Base-by-base conservation (phyloP, 148 eudicot genomes). In the Agrostemma githago region DNA sequence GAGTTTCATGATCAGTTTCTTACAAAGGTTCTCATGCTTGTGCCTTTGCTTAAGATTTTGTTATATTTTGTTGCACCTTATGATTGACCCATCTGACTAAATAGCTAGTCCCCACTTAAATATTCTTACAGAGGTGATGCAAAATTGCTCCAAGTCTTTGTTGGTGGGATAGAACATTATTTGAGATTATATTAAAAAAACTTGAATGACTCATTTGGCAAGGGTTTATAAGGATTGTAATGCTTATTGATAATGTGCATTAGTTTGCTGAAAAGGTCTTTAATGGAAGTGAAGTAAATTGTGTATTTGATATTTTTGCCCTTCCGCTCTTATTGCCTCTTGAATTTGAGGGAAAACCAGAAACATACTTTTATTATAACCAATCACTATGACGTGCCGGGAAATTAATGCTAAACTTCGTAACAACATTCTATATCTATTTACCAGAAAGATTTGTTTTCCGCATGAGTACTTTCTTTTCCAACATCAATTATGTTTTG, bases 1-100 rank as follows among this genome's bases (percentile, higher is more conserved):
- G 82, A 82, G 76, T 94, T 94, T 80, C 92, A 94, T 74, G 98
- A 89, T 84, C 85, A 86, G 68, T 94, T 94, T 78, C 88, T 94
- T 78, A 94, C 98, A 71, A 94, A 94, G 98, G 98, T 90, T 68
- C 57, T 19, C 42, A 59, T 51, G 19, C 72, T 69, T 68, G 46
- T 38, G n/a, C 70, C 46, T n/a, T 51, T 14, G 20, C 11, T 19
- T 19, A 43, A 34, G 5, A 20, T 61, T 68, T 70, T 16, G 10
- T 41, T 9, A 12, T 48, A 56, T 40, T 37, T 48, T 15, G 37
- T 62, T 26, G 34, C 4, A 17, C 51, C 61, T 46, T 39, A 15
- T 40, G 59, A 10, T 15, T 74, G 44, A 48, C 70, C 20, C n/a
- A 37, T 51, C 26, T 66, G 37, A 72, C 11, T 42, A 72, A 44